Percentiles rank a stretch among this genome's conserved stretches.
Evolutionary conservation across 1,284 basidiomycete species (phyloP).

Genomic region (Leccinum subrobustum): DNA sequence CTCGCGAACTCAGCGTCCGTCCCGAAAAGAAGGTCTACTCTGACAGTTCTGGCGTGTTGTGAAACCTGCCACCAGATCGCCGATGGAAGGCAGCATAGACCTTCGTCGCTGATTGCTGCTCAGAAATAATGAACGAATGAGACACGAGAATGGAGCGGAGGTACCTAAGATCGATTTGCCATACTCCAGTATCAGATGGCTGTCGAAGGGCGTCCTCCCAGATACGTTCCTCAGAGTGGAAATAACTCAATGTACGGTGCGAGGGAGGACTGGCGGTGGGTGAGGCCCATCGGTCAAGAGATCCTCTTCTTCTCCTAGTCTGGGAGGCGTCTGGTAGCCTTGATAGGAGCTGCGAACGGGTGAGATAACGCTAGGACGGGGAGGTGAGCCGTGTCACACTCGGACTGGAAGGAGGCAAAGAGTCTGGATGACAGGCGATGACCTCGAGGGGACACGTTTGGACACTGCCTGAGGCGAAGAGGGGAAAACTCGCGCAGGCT

Average conservation of each 20-base stretch:
- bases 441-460: conserved; percentile 24
- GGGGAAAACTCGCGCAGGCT: neutral
- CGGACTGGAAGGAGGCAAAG: conserved; percentile 31
- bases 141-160: neutral
- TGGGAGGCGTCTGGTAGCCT: conserved; percentile 28
- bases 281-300: conserved; percentile 1
- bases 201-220: conserved; percentile 30
- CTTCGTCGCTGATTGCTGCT: conserved; percentile 25
- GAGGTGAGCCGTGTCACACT: conserved; percentile 19
- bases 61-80: conserved; percentile 25
- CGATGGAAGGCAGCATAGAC: conserved; percentile 28
- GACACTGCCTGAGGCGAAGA: neutral
- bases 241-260: conserved; percentile 20
- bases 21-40: conserved; percentile 26
- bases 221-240: conserved; percentile 29
- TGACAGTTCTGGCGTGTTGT: conserved; percentile 32
- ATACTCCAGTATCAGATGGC: conserved; percentile 32
- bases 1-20: conserved; percentile 11
- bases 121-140: conserved; percentile 12
- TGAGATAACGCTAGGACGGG: conserved; percentile 17
- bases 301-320: conserved; percentile 29
- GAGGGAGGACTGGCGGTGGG: conserved; percentile 12
- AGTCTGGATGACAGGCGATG: conserved; percentile 33
- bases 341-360: conserved; percentile 34
- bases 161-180: conserved; percentile 37